Evolutionary conservation across 805 yeast genomes (phyloP), one percentile per base, ranked within the genome.

Genomic region (Metschnikowia gelsemii): DNA sequence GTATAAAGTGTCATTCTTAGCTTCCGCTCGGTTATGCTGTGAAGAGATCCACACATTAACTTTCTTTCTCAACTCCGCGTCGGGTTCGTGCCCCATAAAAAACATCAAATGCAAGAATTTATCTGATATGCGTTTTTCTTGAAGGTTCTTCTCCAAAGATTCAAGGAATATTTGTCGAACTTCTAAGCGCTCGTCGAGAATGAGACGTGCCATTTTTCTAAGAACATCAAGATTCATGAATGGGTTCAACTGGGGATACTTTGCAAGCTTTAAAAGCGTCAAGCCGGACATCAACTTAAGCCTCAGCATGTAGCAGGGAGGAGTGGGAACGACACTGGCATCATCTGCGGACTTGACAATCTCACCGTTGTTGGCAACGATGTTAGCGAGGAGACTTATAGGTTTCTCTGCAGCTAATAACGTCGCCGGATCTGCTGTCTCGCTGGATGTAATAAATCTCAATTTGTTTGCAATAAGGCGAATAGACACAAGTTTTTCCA

Each of bases 281-380:
- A 76, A 55, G 0, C 95, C 95, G 1, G 95, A 91, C 24, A 66
- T 70, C 8, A 86, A 64, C 51, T 95, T 70, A 35, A 88, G 60
- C 47, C 78, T 75, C 44, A 80, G 72, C 55, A 82, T 84, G 54
- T 66, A 80, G 25, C 64, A 64, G 19, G 57, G 64, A 3, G 96
- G 95, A 0, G 95, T 84, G 5, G 39, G n/a, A n/a, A 42, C 26
- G 12, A 84, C 81, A 50, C 62, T 70, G 13, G 64, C 61, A 8
- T 61, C 64, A 4, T 70, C 52, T 40, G 70, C 69, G 18, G 44
- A 61, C 58, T 39, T 75, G 48, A 82, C 77, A 23, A 88, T 73
- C 54, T 89, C 96, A 21, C 96, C 96, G 32, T 85, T 84, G 56
- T 82, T 82, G 1, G 80, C 78, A 35, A 88, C 76, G 24, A 86